Evolutionary conservation across 2,329 filamentous ascomycete genomes (phyloP).

Genomic region (Clonostachys chloroleuca): DNA sequence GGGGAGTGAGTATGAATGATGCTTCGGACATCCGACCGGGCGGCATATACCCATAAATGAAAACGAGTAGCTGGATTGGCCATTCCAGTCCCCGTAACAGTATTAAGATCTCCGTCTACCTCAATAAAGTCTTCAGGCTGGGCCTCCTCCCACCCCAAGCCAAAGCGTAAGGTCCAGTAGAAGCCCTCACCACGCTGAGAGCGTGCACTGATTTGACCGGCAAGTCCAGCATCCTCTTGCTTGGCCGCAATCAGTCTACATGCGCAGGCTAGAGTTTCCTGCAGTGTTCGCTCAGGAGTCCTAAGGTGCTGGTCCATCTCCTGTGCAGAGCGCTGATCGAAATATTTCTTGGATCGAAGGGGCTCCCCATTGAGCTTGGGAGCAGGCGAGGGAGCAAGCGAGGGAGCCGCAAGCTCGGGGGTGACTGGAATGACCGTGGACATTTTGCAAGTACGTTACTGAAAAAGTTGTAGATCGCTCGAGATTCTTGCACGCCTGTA

Average conservation of each 20-base stretch:
- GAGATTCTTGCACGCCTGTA: no score
- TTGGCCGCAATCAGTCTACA: constrained; percentile 2
- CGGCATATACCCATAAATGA: constrained; percentile 3
- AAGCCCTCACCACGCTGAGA: constrained; percentile 2
- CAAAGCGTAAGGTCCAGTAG: constrained; percentile 3
- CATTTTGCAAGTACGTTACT: no score
- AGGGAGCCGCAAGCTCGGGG: background rate
- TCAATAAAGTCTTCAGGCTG: constrained; percentile 3
- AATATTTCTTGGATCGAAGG: constrained; percentile 3
- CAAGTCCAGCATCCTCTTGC: constrained; percentile 3
- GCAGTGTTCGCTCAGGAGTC: constrained; percentile 1
- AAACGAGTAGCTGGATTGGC: constrained; percentile 4
- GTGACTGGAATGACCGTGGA: no score
- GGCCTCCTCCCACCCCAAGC: constrained; percentile 3
- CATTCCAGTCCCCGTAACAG: constrained; percentile 1
- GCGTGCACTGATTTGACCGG: constrained; percentile 2
- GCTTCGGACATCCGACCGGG: constrained; percentile 1
- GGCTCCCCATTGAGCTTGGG: background rate
- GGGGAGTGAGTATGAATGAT: constrained; percentile 3
- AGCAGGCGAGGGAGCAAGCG: background rate
- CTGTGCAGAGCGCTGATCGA: constrained; percentile 2
- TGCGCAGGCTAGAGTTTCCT: constrained; percentile 3
- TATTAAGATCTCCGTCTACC: constrained; percentile 4
- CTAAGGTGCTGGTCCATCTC: constrained; percentile 3
- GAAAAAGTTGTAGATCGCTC: no score